Evolutionary conservation across 192 early-diverging fungal genomes (phyloP).

Genomic region (Linnemannia schmuckeri): DNA sequence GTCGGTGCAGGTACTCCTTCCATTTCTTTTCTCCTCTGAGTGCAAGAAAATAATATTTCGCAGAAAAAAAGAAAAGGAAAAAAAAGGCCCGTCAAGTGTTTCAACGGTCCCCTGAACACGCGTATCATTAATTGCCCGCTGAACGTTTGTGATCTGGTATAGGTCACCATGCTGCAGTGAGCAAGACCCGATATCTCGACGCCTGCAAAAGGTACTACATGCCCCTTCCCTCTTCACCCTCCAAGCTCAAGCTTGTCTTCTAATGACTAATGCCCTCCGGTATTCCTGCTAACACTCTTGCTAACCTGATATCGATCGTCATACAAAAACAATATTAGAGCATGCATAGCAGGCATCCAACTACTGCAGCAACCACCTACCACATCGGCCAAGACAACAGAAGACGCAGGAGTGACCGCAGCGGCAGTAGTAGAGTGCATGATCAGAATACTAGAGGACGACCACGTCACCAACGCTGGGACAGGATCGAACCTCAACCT

Average conservation of each 20-base stretch:
- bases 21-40: background rate
- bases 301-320: background rate
- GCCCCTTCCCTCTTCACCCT: background rate
- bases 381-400: background rate
- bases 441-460: slow-evolving; percentile 59
- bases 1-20: slow-evolving; percentile 58
- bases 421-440: slow-evolving; percentile 51
- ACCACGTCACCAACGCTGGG: slow-evolving; percentile 62
- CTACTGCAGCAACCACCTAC: slow-evolving; percentile 10
- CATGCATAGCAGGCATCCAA: slow-evolving; percentile 49
- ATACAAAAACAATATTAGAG: slow-evolving; percentile 26
- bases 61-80: background rate
- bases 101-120: background rate
- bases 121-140: background rate
- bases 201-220: slow-evolving; percentile 46
- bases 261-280: too few relatives aligned
- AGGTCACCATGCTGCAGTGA: slow-evolving; percentile 51
- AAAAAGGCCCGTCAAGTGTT: background rate
- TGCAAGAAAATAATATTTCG: background rate
- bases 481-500: slow-evolving; percentile 86
- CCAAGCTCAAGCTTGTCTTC: background rate
- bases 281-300: background rate
- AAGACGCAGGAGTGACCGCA: background rate
- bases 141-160: background rate
- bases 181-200: slow-evolving; percentile 40